A percentile compares a stretch with the other conserved stretches of the same genome.
Evolutionary conservation across 2,329 filamentous ascomycete species (phyloP).

Genomic region (Periconia digitata): DNA sequence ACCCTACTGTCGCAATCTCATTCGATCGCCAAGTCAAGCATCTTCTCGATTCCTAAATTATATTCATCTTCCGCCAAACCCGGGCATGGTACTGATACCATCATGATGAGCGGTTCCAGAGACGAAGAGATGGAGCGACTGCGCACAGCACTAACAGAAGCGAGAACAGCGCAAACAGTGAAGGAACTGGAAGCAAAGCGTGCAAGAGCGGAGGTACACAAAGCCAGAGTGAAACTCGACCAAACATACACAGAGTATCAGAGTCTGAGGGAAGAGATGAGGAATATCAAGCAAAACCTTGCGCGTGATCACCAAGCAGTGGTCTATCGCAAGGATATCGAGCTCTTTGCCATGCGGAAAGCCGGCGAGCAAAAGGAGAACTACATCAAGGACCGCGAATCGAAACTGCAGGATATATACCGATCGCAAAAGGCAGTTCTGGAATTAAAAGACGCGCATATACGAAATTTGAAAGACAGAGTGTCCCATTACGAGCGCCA

Average conservation of each 20-base stretch:
- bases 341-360: constrained; percentile 40
- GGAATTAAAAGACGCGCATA: constrained; percentile 34
- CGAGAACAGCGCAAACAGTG: constrained; percentile 27
- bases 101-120: constrained; percentile 16
- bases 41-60: constrained; percentile 2
- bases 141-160: constrained; percentile 24
- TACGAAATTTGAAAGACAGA: constrained; percentile 32
- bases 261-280: constrained; percentile 32
- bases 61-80: not conserved
- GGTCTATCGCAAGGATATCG: constrained; percentile 40
- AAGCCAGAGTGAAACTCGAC: constrained; percentile 30
- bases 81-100: not conserved
- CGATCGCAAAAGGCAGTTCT: constrained; percentile 29
- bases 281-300: constrained; percentile 31
- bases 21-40: constrained; percentile 19
- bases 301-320: constrained; percentile 36
- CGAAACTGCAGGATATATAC: constrained; percentile 25
- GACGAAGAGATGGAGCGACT: constrained; percentile 34
- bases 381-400: constrained; percentile 32
- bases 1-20: constrained; percentile 24
- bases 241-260: constrained; percentile 33
- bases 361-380: constrained; percentile 39
- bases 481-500: constrained; percentile 27
- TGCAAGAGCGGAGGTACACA: constrained; percentile 28
- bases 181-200: constrained; percentile 29